Base-by-base conservation (phyloP, 306 rosid species). In the Cicer arietinum region DNA sequence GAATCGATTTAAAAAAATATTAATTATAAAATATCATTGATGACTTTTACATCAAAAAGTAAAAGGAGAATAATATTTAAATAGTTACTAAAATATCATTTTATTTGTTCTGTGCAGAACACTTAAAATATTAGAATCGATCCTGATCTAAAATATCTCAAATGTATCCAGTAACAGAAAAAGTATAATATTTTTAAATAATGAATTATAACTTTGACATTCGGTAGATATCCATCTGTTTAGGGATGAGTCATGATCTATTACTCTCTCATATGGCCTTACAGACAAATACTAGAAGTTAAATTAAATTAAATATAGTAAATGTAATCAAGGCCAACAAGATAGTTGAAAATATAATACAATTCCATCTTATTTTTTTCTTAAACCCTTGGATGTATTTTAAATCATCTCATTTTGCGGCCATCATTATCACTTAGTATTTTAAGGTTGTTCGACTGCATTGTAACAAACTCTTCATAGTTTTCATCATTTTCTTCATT, bases 361-460 rank as follows among this genome's bases (percentile, higher is more conserved):
- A 35, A 18, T 63, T 70, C 9, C 77, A 62, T 76, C 42, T 62
- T 64, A 70, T 14, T 40, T 75, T 41, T 43, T 57, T 62, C 64
- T 61, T 1, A 42, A 50, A 56, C 56, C 43, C 4, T 7, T 67
- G 50, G 10, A 68, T 40, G 42, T 14, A 50, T 35, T 47, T 18
- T 14, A 39, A 61, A 44, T 84, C 71, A 89, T 79, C 88, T 83
- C 65, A 81, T 84, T 56, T 73, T 80, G 17, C 81, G 75, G 75
- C 53, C 65, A 42, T 79, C 75, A 68, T 63, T 77, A 18, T 80
- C 62, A 76, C 71, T 77, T 48, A 70, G 10, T 10, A 20, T 72
- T 80, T 76, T 77, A 44, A 71, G 44, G 45, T 79, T 83, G 63
- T 79, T 84, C 56, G 78, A 76, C 7, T 22, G 51, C 44, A 75